Evolutionary conservation across 116 monocot genomes (phyloP).

Genomic region (Papilionanthe hybrid): DNA sequence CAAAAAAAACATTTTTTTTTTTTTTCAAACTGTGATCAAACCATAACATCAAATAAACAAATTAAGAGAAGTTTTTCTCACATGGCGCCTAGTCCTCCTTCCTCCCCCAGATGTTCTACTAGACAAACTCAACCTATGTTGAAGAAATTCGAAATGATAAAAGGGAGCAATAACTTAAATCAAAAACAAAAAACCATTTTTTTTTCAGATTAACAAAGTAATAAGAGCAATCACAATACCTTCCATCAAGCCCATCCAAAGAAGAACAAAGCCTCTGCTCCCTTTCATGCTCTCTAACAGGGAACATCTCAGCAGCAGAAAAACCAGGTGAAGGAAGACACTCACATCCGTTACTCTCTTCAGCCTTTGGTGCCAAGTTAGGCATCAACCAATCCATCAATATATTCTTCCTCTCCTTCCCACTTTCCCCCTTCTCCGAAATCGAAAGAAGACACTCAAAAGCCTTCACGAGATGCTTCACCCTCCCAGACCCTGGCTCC

Average conservation of each 20-base stretch:
- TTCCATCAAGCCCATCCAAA: conserved; percentile 20
- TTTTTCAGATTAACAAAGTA: background rate
- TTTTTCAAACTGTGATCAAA: background rate
- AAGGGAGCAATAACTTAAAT: background rate
- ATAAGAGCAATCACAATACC: background rate
- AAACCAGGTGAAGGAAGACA: conserved; percentile 16
- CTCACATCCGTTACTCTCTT: background rate
- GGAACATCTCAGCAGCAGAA: conserved; percentile 37
- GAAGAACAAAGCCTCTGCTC: conserved; percentile 53
- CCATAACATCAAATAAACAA: background rate
- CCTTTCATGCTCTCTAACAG: conserved; percentile 11
- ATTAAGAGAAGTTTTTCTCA: conserved; percentile 23
- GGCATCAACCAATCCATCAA: conserved; percentile 55
- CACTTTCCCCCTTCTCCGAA: conserved; percentile 25
- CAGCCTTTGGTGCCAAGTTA: conserved; percentile 20
- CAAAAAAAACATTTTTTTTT: background rate
- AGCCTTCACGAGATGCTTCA: conserved; percentile 82
- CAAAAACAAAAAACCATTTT: background rate
- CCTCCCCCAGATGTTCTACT: conserved; percentile 49
- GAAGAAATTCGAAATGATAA: background rate
- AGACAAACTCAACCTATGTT: conserved; percentile 53
- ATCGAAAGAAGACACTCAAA: conserved; percentile 68
- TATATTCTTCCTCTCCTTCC: conserved; percentile 7
- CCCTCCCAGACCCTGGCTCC: conserved; percentile 64
- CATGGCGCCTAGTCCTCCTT: conserved; percentile 48